phyloP scores from a whole-genome alignment of 75 land plant species.

The Pinus tabuliformis region DNA sequence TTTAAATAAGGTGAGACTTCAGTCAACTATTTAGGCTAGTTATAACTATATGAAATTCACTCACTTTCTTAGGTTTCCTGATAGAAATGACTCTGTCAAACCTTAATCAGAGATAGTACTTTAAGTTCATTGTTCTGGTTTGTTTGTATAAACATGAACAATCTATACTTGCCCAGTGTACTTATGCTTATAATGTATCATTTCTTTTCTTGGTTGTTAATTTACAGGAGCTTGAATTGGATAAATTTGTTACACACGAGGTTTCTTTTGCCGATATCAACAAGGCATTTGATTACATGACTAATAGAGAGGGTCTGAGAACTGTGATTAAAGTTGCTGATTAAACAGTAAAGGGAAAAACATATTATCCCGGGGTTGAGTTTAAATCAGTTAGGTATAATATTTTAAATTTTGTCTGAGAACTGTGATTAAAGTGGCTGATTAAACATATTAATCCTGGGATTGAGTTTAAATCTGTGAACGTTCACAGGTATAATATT shows the following conservation, averaged over 20 bases:
- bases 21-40: conserved; percentile 45
- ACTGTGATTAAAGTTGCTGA: too few species aligned
- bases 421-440: too few species aligned
- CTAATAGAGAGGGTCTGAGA: conserved; percentile 60
- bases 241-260: conserved; percentile 81
- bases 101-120: conserved; percentile 5
- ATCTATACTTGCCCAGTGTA: too few species aligned
- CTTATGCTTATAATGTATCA: background rate
- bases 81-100: background rate
- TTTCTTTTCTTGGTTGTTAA: conserved; percentile 7
- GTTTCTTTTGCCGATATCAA: conserved; percentile 74
- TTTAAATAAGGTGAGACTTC: conserved; percentile 44
- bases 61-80: too few species aligned
- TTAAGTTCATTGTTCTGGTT: conserved; percentile 25
- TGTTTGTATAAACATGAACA: too few species aligned
- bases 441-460: too few species aligned
- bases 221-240: conserved; percentile 76
- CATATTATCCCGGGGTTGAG: too few species aligned
- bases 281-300: conserved; percentile 74
- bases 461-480: too few species aligned
- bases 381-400: too few species aligned
- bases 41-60: background rate
- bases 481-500: too few species aligned
- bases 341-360: too few species aligned
- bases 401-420: too few species aligned